phyloP scores from a whole-genome alignment of 495 filamentous ascomycete species.

The Talaromyces wortmannii region DNA sequence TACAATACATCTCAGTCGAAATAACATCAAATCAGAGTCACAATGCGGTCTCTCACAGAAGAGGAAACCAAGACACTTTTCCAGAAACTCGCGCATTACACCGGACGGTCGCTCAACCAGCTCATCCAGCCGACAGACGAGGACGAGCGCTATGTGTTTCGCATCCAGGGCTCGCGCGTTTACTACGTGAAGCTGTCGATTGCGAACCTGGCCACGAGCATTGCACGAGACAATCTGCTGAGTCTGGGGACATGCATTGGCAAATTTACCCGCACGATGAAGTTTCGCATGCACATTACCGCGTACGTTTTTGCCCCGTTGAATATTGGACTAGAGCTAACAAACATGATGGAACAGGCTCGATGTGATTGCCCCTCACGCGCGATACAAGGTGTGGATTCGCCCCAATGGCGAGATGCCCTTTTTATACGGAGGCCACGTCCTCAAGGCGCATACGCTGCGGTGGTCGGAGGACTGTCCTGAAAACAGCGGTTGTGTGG shows the following conservation, averaged over 20 bases:
- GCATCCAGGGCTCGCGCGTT: constrained; percentile 69
- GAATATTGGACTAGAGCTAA: neutral
- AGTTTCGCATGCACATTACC: constrained; percentile 31
- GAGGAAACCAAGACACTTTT: constrained; percentile 68
- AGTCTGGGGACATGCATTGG: constrained; percentile 81
- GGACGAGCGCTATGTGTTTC: constrained; percentile 76
- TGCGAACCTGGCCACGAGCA: constrained; percentile 81
- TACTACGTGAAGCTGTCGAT: constrained; percentile 84
- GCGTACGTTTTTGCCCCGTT: constrained; percentile 4
- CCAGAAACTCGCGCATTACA: constrained; percentile 78
- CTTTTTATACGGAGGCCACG: constrained; percentile 82
- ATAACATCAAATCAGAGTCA: constrained; percentile 4
- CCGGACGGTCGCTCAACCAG: constrained; percentile 67
- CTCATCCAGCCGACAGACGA: constrained; percentile 63
- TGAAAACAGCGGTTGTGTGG: constrained; percentile 34
- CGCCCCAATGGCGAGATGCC: constrained; percentile 91
- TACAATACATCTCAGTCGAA: no score
- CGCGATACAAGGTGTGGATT: constrained; percentile 91
- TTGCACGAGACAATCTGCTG: constrained; percentile 72
- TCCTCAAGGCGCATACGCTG: constrained; percentile 88
- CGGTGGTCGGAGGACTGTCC: constrained; percentile 79
- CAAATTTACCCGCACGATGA: constrained; percentile 51
- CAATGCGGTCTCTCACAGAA: constrained; percentile 72
- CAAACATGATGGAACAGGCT: constrained; percentile 25
- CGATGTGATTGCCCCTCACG: constrained; percentile 78